Conservation (phyloP, 139 green algal genomes). For the Coccomyxa sp. region DNA sequence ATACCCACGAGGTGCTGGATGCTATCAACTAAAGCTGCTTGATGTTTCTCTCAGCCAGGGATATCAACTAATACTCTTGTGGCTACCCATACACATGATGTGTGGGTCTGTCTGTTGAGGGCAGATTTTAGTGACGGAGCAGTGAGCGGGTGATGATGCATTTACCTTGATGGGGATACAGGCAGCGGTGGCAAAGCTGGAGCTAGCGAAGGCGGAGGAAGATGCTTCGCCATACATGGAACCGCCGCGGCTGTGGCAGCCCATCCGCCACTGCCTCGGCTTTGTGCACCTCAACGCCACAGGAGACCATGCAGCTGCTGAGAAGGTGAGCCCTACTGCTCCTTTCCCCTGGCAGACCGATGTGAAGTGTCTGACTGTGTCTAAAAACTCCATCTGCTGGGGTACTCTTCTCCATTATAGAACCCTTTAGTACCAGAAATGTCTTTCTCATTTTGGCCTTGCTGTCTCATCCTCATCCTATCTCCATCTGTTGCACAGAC, state of each 20-base stretch:
- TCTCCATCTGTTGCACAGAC: too few relatives aligned
- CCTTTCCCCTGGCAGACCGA: too few relatives aligned
- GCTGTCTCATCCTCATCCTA: too few relatives aligned
- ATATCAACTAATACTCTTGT: background rate
- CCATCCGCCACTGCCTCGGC: slow-evolving; percentile 46
- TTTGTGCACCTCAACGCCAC: slow-evolving; percentile 29
- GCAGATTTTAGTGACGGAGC: background rate
- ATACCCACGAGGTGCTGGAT: background rate
- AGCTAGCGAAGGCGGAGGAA: slow-evolving; percentile 13
- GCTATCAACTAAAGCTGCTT: too few relatives aligned
- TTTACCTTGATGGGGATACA: background rate
- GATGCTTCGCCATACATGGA: slow-evolving; percentile 44
- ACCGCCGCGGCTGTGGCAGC: slow-evolving; percentile 48
- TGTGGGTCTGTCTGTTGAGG: background rate
- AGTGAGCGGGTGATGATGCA: background rate
- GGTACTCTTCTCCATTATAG: too few relatives aligned
- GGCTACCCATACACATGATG: background rate
- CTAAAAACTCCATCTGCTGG: too few relatives aligned
- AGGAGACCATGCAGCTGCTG: slow-evolving; percentile 6
- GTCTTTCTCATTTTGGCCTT: too few relatives aligned
- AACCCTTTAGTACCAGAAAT: too few relatives aligned
- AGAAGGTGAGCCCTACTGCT: slow-evolving; percentile 1
- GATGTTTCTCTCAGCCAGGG: too few relatives aligned
- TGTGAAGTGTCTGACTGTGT: too few relatives aligned
- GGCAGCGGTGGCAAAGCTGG: slow-evolving; percentile 8